Evolutionary conservation across 2,329 filamentous ascomycete species (phyloP).

Genomic region (Uncinocarpus reesii): DNA sequence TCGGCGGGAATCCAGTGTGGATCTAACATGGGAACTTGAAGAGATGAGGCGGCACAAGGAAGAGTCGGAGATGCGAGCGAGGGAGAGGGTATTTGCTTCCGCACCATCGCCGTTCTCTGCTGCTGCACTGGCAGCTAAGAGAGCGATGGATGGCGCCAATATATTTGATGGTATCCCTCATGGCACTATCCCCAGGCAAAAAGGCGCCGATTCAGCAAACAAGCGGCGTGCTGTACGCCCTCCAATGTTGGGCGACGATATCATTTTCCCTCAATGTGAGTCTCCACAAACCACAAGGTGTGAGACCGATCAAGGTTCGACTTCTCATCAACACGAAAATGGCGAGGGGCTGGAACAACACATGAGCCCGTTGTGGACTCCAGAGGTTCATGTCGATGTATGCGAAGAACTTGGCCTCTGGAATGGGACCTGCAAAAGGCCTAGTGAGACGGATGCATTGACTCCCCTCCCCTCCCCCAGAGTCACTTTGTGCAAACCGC

Average conservation of each 20-base stretch:
- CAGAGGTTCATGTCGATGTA: conserved; percentile 48
- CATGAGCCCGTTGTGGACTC: conserved; percentile 55
- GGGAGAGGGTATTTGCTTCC: conserved; percentile 19
- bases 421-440: conserved; percentile 36
- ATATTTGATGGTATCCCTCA: conserved; percentile 7
- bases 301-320: conserved; percentile 58
- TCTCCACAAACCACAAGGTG: conserved; percentile 79
- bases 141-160: conserved; percentile 14
- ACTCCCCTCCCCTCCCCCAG: background rate
- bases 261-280: conserved; percentile 68
- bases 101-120: conserved; percentile 25
- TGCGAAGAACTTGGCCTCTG: conserved; percentile 39
- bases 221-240: conserved; percentile 55
- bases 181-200: conserved; percentile 21
- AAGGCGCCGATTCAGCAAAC: conserved; percentile 34
- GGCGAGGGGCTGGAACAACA: conserved; percentile 30
- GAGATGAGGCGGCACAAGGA: conserved; percentile 72
- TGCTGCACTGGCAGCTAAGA: conserved; percentile 22
- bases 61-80: conserved; percentile 43
- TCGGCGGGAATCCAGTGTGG: conserved; percentile 36
- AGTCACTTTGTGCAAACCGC: background rate
- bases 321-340: conserved; percentile 43
- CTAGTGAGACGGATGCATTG: conserved; percentile 1
- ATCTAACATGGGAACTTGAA: conserved; percentile 60
- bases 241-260: conserved; percentile 77